These are phyloP conservation scores for Penicillium paxilli DNA, from an alignment of 495 filamentous ascomycete species.

Conservation along the genomic window DNA sequence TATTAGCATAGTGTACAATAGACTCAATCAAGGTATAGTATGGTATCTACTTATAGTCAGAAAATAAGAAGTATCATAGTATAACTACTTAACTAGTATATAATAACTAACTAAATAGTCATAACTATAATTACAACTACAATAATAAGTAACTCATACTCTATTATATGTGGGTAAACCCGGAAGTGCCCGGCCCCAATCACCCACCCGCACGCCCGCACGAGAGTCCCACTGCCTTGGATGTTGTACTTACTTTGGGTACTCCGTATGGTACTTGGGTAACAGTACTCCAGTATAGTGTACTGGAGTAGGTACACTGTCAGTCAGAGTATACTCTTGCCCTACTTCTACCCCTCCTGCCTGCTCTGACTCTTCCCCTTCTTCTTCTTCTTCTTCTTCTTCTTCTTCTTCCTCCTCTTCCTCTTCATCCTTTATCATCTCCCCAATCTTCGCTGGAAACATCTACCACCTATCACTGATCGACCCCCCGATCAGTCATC, in stretches of 20 bases:
- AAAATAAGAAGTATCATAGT: too few species aligned
- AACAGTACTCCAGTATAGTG: neutral
- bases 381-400: neutral
- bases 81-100: too few species aligned
- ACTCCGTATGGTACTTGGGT: neutral
- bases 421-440: neutral
- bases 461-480: neutral
- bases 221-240: neutral
- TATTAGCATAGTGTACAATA: neutral
- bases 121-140: too few species aligned
- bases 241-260: neutral
- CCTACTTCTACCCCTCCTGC: neutral
- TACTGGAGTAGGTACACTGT: too few species aligned
- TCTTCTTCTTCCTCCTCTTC: neutral
- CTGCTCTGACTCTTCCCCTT: neutral
- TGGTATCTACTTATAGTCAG: too few species aligned
- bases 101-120: too few species aligned
- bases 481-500: neutral
- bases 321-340: too few species aligned
- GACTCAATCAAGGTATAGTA: too few species aligned
- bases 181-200: neutral
- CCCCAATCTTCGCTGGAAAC: neutral
- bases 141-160: neutral
- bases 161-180: neutral
- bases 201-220: neutral